Base-by-base conservation (phyloP, 2,329 filamentous ascomycete species). In the Diaporthe eres region DNA sequence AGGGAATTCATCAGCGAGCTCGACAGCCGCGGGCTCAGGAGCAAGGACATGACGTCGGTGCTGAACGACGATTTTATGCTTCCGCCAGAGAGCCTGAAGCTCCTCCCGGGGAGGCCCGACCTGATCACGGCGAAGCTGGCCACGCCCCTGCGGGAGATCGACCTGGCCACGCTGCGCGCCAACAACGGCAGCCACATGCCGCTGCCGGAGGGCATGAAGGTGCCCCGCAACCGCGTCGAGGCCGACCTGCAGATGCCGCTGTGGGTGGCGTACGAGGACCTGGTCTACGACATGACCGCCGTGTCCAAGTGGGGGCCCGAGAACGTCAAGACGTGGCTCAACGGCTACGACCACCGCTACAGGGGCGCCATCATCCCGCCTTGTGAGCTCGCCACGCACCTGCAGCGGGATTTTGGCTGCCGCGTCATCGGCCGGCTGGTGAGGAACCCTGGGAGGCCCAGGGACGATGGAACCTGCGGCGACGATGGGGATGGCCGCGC, bases 81-180 rank as follows among this genome's bases (percentile, higher is more conserved):
- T 8, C 37, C 68, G 15, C 51, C 51, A 4, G 17, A 19, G 22
- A 31, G 19, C 55, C 44, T 72, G 44, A 22, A 13, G 31, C 31
- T 49, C 28, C 57, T 73, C n/a, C 28, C 49, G 13, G 7, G 34
- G 42, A 49, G 47, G 34, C 71, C 57, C 17, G 34, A 73, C 42
- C 39, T 65, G 34, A 73, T 73, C 71, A 73, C 71, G 15, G 58
- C 44, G 22, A 73, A 73, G 47, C 39, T 67, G 42, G 4, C 28
- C n/a, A 4, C 9, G 28, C 58, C 57, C 2, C 58, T 73, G 57
- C 12, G n/a, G 9, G 31, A 65, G 19, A 22, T 73, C 13, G 47
- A 42, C 10, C 1, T 65, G 47, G 58, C 39, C 39, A 49, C 58
- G 17, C 31, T 73, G 58, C 31, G 3, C 3, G 34, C 31, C 2